Evolutionary conservation across 148 eudicot species (phyloP).

Genomic region (Arctostaphylos glauca): DNA sequence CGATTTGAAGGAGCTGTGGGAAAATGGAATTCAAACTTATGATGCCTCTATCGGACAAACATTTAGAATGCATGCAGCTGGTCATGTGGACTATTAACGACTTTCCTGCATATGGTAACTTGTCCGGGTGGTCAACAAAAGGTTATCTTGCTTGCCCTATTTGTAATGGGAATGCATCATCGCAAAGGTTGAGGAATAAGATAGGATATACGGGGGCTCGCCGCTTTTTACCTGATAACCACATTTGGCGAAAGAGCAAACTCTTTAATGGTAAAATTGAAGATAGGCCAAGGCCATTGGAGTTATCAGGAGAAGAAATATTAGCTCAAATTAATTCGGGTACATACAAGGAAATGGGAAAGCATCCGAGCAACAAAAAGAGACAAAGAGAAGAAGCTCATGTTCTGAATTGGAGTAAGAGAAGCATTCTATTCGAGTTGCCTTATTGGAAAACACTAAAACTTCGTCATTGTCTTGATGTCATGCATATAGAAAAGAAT

Average conservation of each 20-base stretch:
- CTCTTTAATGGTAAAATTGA: not conserved
- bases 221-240: not conserved
- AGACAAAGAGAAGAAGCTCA: not conserved
- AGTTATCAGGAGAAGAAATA: not conserved
- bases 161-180: not conserved
- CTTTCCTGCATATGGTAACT: not conserved
- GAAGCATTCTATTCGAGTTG: too few species aligned
- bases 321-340: not conserved
- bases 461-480: too few species aligned
- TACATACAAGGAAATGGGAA: not conserved
- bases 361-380: not conserved
- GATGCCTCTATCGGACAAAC: not conserved
- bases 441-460: too few species aligned
- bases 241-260: too few species aligned
- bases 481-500: too few species aligned
- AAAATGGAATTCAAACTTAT: too few species aligned
- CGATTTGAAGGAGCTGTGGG: too few species aligned
- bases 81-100: not conserved
- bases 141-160: too few species aligned
- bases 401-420: too few species aligned
- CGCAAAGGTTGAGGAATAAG: not conserved
- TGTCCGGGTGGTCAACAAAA: too few species aligned
- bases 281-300: not conserved
- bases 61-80: not conserved
- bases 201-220: not conserved